phyloP scores from a whole-genome alignment of 441 rosid genomes.

The Euphorbia schlechtendalii region DNA sequence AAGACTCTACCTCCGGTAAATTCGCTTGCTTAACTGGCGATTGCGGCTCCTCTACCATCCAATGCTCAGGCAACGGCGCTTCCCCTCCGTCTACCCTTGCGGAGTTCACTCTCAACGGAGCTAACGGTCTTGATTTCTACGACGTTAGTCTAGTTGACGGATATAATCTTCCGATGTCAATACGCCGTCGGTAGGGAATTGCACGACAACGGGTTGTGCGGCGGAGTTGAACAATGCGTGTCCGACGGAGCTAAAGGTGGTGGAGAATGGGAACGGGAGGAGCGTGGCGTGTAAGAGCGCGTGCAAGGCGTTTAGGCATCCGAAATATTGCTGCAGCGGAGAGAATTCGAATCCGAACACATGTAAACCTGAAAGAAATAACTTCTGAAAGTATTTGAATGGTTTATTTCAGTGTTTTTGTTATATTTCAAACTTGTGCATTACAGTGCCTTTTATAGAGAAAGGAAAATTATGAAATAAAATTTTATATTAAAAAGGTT shows the following conservation, averaged over 20 bases:
- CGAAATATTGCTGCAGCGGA: constrained; percentile 76
- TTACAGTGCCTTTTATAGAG: too few species aligned
- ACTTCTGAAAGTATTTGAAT: too few species aligned
- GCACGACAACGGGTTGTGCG: constrained; percentile 59
- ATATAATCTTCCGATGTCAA: constrained; percentile 82
- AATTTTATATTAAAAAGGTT: too few species aligned
- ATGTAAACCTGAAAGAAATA: constrained; percentile 71
- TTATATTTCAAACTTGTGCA: too few species aligned
- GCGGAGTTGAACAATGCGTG: constrained; percentile 63
- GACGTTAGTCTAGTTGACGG: constrained; percentile 97
- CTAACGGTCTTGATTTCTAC: constrained; percentile 67
- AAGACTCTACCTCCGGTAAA: constrained; percentile 46
- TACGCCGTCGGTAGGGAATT: constrained; percentile 74
- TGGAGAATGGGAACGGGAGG: constrained; percentile 27
- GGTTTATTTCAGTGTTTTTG: too few species aligned
- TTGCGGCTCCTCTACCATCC: constrained; percentile 61
- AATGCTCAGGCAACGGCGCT: constrained; percentile 76
- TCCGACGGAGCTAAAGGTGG: constrained; percentile 67
- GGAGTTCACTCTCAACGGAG: constrained; percentile 82
- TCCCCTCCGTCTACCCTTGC: constrained; percentile 79
- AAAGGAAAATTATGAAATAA: too few species aligned
- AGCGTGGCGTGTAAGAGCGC: constrained; percentile 85
- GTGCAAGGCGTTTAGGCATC: constrained; percentile 70
- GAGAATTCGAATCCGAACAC: constrained; percentile 57
- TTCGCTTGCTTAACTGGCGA: constrained; percentile 80